phyloP scores from a whole-genome alignment of 2,329 filamentous ascomycete genomes.

The Amauroascus niger region DNA sequence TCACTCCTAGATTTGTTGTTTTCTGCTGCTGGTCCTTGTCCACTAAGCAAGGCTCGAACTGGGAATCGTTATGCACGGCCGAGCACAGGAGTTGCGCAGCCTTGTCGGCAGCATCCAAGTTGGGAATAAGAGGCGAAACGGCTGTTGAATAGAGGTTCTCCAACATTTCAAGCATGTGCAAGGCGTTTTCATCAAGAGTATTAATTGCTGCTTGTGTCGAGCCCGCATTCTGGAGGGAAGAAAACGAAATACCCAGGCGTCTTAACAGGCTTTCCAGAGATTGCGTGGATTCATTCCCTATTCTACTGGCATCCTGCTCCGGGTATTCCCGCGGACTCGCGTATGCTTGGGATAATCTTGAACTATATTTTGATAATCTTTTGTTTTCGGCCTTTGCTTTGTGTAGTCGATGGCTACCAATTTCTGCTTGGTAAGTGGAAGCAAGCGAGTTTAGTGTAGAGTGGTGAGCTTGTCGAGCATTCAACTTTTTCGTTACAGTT shows the following conservation, averaged over 20 bases:
- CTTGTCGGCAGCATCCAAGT: slow-evolving; percentile 24
- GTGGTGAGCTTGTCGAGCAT: slow-evolving; percentile 29
- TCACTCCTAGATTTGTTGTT: slow-evolving; percentile 25
- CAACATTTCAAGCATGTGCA: slow-evolving; percentile 1
- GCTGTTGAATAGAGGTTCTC: not conserved
- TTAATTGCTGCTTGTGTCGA: not conserved
- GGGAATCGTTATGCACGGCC: slow-evolving; percentile 24
- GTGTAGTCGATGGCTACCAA: not conserved
- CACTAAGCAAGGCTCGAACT: slow-evolving; percentile 20
- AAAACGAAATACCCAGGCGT: slow-evolving; percentile 25
- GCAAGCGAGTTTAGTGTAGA: slow-evolving; percentile 28
- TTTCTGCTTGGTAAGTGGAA: slow-evolving; percentile 5
- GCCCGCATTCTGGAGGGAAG: slow-evolving; percentile 5
- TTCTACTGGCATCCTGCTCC: not conserved
- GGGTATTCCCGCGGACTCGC: not conserved
- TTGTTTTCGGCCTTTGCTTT: slow-evolving; percentile 1
- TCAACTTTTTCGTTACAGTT: slow-evolving; percentile 23
- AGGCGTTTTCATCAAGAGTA: slow-evolving; percentile 5
- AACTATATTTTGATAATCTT: slow-evolving; percentile 4
- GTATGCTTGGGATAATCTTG: slow-evolving; percentile 6
- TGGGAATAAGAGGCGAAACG: not conserved
- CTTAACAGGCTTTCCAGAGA: slow-evolving; percentile 27
- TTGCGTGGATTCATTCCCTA: not conserved
- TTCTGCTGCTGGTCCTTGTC: slow-evolving; percentile 23
- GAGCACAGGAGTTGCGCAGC: slow-evolving; percentile 27